phyloP scores from a whole-genome alignment of 371 early-diverging fungal genomes.

The Zancudomyces culisetae region DNA sequence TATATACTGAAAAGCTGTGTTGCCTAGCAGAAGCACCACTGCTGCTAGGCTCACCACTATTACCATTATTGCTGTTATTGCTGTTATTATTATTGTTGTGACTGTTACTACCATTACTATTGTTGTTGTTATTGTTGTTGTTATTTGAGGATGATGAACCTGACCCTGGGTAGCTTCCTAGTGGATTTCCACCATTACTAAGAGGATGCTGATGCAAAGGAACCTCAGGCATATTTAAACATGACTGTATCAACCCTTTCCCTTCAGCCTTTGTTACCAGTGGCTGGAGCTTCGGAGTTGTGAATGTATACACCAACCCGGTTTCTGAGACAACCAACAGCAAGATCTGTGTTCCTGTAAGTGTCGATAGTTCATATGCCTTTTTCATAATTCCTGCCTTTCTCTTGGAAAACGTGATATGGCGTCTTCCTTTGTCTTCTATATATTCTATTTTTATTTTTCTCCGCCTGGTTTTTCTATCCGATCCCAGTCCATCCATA shows the following conservation, averaged over 20 bases:
- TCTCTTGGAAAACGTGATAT: conserved; percentile 95
- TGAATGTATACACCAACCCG: conserved; percentile 95
- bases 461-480: conserved; percentile 61
- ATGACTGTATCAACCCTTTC: conserved; percentile 84
- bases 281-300: conserved; percentile 91
- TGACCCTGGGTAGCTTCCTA: too few species aligned
- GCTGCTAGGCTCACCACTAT: too few species aligned
- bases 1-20: too few species aligned
- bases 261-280: conserved; percentile 87
- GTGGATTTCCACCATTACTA: too few species aligned
- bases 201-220: conserved; percentile 12
- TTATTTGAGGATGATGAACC: too few species aligned
- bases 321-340: conserved; percentile 92
- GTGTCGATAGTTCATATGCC: conserved; percentile 88
- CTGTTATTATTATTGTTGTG: too few species aligned
- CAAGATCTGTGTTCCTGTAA: conserved; percentile 95
- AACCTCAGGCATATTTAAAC: conserved; percentile 68
- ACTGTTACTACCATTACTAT: too few species aligned
- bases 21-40: too few species aligned
- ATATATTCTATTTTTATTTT: conserved; percentile 97
- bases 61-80: too few species aligned
- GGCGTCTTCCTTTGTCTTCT: conserved; percentile 82
- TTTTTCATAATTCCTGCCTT: conserved; percentile 99
- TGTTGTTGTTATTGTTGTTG: too few species aligned
- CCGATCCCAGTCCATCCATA: conserved; percentile 7